Conservation (phyloP, 139 green algal species). For the Coelastrella sp. region DNA sequence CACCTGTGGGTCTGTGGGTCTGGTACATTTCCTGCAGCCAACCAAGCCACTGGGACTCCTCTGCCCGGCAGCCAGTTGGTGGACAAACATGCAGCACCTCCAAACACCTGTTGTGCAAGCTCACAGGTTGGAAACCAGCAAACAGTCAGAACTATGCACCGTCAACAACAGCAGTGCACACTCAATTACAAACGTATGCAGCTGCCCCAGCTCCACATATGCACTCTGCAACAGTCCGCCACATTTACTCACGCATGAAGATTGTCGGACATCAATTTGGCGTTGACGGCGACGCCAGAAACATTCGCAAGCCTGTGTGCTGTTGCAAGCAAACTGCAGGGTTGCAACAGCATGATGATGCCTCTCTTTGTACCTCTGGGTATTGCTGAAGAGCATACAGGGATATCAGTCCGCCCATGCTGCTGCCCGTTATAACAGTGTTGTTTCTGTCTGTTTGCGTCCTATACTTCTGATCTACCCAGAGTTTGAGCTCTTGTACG, state of each 20-base stretch:
- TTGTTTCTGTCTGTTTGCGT: conserved; percentile 23
- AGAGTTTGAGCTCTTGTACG: conserved; percentile 35
- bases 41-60: conserved; percentile 9
- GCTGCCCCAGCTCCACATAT: too few species aligned
- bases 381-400: conserved; percentile 26
- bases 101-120: too few species aligned
- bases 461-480: conserved; percentile 9
- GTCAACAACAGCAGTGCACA: not conserved
- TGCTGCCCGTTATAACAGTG: conserved; percentile 38
- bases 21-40: conserved; percentile 15
- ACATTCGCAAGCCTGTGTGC: not conserved
- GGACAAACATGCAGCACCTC: conserved; percentile 36
- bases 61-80: conserved; percentile 26
- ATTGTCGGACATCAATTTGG: too few species aligned
- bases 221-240: too few species aligned
- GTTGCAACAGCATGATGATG: not conserved
- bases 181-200: not conserved
- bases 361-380: not conserved
- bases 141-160: not conserved
- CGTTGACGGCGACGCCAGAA: too few species aligned
- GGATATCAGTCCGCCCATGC: conserved; percentile 37
- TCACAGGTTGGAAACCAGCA: too few species aligned
- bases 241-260: too few species aligned
- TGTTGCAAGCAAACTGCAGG: not conserved
- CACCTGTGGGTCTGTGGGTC: conserved; percentile 21